phyloP scores from a whole-genome alignment of 2,329 filamentous ascomycete species.

The Calonectria hongkongensis region DNA sequence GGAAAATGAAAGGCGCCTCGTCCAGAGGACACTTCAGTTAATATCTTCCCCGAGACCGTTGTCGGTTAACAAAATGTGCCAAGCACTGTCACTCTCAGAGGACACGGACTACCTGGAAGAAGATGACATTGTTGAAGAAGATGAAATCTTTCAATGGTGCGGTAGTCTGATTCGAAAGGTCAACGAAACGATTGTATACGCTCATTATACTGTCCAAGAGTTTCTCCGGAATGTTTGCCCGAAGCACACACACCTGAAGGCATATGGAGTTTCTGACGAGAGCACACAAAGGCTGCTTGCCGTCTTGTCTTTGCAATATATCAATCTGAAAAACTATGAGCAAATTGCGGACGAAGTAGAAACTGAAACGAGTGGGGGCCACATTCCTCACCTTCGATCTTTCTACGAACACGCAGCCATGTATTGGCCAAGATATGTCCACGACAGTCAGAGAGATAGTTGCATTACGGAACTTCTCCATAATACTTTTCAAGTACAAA shows the following conservation, averaged over 20 bases:
- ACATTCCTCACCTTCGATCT: not conserved
- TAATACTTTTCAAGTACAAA: not conserved
- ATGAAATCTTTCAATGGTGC: constrained; percentile 10
- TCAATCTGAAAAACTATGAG: not conserved
- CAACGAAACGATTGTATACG: not conserved
- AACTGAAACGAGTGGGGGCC: no score
- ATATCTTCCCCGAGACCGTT: not conserved
- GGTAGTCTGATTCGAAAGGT: not conserved
- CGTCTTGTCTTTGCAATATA: not conserved
- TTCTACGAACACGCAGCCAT: not conserved
- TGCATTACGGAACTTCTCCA: not conserved
- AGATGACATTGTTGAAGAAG: constrained; percentile 21
- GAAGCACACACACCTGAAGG: not conserved
- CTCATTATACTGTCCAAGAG: constrained; percentile 19
- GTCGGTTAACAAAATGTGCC: not conserved
- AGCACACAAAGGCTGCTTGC: not conserved
- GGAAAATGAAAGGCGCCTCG: not conserved
- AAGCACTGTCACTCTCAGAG: constrained; percentile 22
- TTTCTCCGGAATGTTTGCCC: not conserved
- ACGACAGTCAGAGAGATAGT: not conserved
- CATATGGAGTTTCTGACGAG: not conserved
- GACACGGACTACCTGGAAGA: not conserved
- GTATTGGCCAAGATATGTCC: not conserved
- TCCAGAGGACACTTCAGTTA: not conserved
- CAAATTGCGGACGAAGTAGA: not conserved